These are phyloP conservation scores for Penicillium glabrum DNA, from an alignment of 2,329 filamentous ascomycete genomes.

Conservation along the genomic window DNA sequence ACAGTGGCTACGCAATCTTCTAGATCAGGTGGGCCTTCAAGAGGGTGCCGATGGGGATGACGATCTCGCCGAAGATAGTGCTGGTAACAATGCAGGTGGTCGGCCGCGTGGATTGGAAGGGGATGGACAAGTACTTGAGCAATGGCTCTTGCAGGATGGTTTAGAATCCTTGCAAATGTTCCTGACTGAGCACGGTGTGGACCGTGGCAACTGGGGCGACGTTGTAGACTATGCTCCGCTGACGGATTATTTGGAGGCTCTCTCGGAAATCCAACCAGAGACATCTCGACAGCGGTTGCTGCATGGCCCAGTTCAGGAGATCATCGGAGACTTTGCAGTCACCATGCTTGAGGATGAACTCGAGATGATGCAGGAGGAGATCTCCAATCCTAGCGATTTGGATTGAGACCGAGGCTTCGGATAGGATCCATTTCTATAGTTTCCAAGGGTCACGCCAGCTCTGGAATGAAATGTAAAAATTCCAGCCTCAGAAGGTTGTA, in stretches of 20 bases:
- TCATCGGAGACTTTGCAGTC: slow-evolving; percentile 36
- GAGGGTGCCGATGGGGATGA: slow-evolving; percentile 17
- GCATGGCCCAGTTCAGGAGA: slow-evolving; percentile 31
- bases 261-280: slow-evolving; percentile 28
- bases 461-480: too few species aligned
- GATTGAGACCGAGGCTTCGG: not conserved
- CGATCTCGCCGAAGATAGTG: slow-evolving; percentile 13
- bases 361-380: slow-evolving; percentile 31
- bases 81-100: not conserved
- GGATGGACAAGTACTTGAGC: slow-evolving; percentile 30
- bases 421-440: too few species aligned
- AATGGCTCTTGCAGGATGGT: slow-evolving; percentile 36
- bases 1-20: slow-evolving; percentile 38
- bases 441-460: too few species aligned
- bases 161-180: slow-evolving; percentile 37
- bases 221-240: slow-evolving; percentile 36
- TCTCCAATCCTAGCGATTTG: not conserved
- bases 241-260: slow-evolving; percentile 35
- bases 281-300: slow-evolving; percentile 28
- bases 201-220: slow-evolving; percentile 43
- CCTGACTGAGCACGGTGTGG: slow-evolving; percentile 39
- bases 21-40: slow-evolving; percentile 32
- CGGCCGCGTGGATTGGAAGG: slow-evolving; percentile 24
- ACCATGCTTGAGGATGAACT: slow-evolving; percentile 40
- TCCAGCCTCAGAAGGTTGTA: too few species aligned